Base-by-base conservation (phyloP, 73 alveolate genomes). In the Effrenium voratum region DNA sequence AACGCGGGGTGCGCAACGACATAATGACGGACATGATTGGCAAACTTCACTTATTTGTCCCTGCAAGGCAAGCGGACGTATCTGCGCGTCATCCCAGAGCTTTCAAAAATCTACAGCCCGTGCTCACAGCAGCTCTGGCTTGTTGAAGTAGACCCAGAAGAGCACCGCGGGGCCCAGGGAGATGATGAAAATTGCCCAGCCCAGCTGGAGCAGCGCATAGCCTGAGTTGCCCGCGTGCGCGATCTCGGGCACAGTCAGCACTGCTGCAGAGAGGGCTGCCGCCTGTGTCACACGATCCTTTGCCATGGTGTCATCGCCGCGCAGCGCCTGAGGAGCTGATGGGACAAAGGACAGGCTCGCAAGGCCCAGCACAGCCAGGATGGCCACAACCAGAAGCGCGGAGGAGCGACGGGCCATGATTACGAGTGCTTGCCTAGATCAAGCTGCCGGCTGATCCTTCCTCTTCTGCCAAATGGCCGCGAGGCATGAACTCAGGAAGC, bases 51-150 rank as follows among this genome's bases (percentile, higher is more conserved):
- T 5, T 40, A 24, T 50, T 45, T 82, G 24, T 34, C 19, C 49
- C 30, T 26, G 50, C 30, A 40, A 16, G 34, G 46, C 30, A 32
- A 44, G 92, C 70, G 26, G 46, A n/a, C 49, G 15, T 5, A 40
- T 66, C 44, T 24, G 16, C 40, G 79, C 79, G 28, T 44, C 16
- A n/a, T 49, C 34, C 36, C 73, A 72, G 32, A 60, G 92, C 47
- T 47, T 82, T 49, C 52, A 82, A 82, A 82, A 82, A 82, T 49
- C 38, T 72, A 60, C 66, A 28, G 92, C 73, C 46, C 68, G 36
- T 45, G 95, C 97, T 90, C 87, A 90, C 81, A 90, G 97, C 75
- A 90, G 97, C 97, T 90, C 97, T 3, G 97, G 97, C 86, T 90
- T 90, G 97, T 90, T 90, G 97, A 90, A 90, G 97, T 90, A 90